Conservation (phyloP, 2,329 filamentous ascomycete species). For the Beauveria caledonica region DNA sequence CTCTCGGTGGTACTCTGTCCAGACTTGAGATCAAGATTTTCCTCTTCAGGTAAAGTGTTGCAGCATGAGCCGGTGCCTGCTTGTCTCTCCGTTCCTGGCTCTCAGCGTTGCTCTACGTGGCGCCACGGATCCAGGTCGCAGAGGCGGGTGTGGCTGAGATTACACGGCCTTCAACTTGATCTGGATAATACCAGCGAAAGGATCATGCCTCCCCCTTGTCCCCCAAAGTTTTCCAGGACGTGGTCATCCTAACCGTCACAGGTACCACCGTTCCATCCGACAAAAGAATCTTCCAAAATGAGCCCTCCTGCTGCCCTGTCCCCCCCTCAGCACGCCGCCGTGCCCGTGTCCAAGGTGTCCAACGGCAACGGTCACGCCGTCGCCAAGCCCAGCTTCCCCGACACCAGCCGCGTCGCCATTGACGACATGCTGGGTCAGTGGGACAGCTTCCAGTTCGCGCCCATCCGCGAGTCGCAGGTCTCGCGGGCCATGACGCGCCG, state of each 20-base stretch:
- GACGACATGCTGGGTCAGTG: conserved; percentile 66
- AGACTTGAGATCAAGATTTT: conserved; percentile 23
- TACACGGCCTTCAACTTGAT: conserved; percentile 93
- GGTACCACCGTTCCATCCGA: conserved; percentile 6
- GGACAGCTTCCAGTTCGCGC: conserved; percentile 73
- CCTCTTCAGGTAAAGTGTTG: conserved; percentile 34
- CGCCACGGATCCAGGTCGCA: background rate
- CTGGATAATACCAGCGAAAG: conserved; percentile 99
- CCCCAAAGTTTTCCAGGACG: conserved; percentile 26
- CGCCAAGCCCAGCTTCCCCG: conserved; percentile 18
- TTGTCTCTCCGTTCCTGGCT: conserved; percentile 12
- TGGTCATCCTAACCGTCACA: conserved; percentile 23
- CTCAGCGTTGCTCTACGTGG: conserved; percentile 20
- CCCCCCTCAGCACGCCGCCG: conserved; percentile 41
- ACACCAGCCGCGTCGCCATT: conserved; percentile 36
- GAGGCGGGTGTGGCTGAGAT: conserved; percentile 53
- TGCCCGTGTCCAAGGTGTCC: conserved; percentile 34
- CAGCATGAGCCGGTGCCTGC: conserved; percentile 58
- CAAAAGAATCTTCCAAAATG: conserved; percentile 45
- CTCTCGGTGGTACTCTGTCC: conserved; percentile 29
- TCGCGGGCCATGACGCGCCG: conserved; percentile 88
- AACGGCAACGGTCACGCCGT: conserved; percentile 17
- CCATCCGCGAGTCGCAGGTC: conserved; percentile 87
- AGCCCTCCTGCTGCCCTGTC: conserved; percentile 68
- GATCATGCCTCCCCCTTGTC: conserved; percentile 70